A percentile compares a stretch with the other conserved stretches of the same genome.
phyloP scores from a whole-genome alignment of 2,329 filamentous ascomycete species.

The Fonsecaea monophora region DNA sequence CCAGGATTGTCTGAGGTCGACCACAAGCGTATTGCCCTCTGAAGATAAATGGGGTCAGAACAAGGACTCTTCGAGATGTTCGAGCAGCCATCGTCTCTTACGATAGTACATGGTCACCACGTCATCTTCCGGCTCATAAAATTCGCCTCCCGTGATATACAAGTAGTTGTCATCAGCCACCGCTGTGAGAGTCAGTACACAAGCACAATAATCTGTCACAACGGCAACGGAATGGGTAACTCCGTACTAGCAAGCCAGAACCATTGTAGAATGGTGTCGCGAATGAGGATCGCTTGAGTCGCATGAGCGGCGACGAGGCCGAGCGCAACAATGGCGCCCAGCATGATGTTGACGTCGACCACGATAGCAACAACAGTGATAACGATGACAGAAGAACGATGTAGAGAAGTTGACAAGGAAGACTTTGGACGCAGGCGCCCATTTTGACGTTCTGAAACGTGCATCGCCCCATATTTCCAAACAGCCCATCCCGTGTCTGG shows the following conservation, averaged over 20 bases:
- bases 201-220: background rate
- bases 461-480: background rate
- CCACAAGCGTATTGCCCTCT: conserved; percentile 24
- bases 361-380: background rate
- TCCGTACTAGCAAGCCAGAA: conserved; percentile 25
- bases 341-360: conserved; percentile 12
- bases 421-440: background rate
- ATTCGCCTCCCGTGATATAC: conserved; percentile 31
- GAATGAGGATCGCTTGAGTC: conserved; percentile 8
- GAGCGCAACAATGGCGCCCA: conserved; percentile 20
- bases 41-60: conserved; percentile 3
- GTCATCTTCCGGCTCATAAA: conserved; percentile 12
- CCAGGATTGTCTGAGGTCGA: conserved; percentile 32
- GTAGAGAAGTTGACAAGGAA: background rate
- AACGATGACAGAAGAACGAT: background rate
- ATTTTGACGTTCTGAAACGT: background rate
- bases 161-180: conserved; percentile 20
- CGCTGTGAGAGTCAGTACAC: conserved; percentile 18
- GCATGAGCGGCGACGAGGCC: conserved; percentile 6
- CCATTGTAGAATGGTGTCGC: conserved; percentile 17
- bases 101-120: conserved; percentile 5
- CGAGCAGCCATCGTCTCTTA: background rate
- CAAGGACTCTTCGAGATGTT: background rate
- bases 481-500: background rate
- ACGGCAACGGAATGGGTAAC: background rate